Evolutionary conservation across 306 rosid species (phyloP), one percentile per base, ranked within the genome.

Genomic region (Cucumis hystrix): DNA sequence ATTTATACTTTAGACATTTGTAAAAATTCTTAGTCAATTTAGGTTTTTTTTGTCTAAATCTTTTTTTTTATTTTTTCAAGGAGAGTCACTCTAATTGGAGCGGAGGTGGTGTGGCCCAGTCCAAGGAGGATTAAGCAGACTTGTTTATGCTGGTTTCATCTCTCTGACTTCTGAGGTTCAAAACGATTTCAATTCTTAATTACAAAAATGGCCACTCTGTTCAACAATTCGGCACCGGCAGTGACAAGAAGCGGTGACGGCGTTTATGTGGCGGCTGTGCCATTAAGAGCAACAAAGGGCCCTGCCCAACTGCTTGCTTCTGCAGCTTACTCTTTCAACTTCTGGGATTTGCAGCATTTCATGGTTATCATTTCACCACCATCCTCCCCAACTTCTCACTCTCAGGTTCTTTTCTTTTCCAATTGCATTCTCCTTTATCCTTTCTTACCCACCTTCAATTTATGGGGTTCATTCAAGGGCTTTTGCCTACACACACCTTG

Each of bases 271-370:
- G 95, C 97, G 25, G 85, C 97, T 69, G 84, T 92, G 83, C 91
- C 97, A 76, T 83, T 95, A 37, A 87, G 92, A 77, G 97, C 97
- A 79, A n/a, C 88, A 57, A 95, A 87, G 80, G 99, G 99, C 74
- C 97, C 96, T 60, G 85, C 97, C 37, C 97, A 95, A 68, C 75
- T 92, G 80, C 83, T 88, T 65, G 83, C 84, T 84, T 90, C 99
- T 54, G 75, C 91, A 55, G 92, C 93, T 8, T 87, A 84, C 82
- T 87, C 97, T 56, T 86, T 92, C 84, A 87, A 83, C 83, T 61
- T 92, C 76, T 89, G 97, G 97, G 87, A 89, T 89, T 86, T 90
- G 0, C 97, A 92, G 68, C 99, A 95, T 82, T 89, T 90, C 90
- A 88, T 90, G 91, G 99, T 92, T 79, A 65, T 95, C 67, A 61